These are phyloP conservation scores for Parafenestella ontariensis DNA, from an alignment of 2,329 filamentous ascomycete genomes.

Conservation along the genomic window DNA sequence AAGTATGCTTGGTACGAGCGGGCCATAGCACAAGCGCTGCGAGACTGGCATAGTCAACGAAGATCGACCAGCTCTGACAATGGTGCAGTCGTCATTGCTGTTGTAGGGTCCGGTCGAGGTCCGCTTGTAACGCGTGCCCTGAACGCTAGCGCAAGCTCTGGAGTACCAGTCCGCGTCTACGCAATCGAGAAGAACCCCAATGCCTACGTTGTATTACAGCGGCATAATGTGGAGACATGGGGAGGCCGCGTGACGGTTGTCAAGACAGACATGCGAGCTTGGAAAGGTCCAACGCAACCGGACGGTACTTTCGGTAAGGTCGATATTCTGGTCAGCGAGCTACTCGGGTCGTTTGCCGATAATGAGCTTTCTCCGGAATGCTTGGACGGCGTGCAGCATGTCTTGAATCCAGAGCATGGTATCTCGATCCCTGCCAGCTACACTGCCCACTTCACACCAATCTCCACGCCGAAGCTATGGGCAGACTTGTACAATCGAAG, in stretches of 20 bases:
- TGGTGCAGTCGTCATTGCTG: slow-evolving; percentile 81
- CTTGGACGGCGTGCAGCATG: slow-evolving; percentile 91
- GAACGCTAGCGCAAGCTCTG: slow-evolving; percentile 76
- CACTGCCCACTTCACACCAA: slow-evolving; percentile 91
- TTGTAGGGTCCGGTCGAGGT: slow-evolving; percentile 91
- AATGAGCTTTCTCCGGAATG: slow-evolving; percentile 98
- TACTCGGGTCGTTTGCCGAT: slow-evolving; percentile 93
- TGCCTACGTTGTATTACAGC: slow-evolving; percentile 88
- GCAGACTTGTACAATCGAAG: slow-evolving; percentile 75
- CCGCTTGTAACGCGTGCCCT: slow-evolving; percentile 89
- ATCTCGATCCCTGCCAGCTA: slow-evolving; percentile 95
- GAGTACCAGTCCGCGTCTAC: slow-evolving; percentile 83
- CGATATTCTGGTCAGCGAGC: slow-evolving; percentile 92
- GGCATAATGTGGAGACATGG: slow-evolving; percentile 85
- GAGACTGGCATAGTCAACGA: slow-evolving; percentile 75
- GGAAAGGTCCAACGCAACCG: slow-evolving; percentile 77
- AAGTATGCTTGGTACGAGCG: slow-evolving; percentile 97
- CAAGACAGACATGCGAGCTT: slow-evolving; percentile 96
- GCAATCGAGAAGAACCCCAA: slow-evolving; percentile 98
- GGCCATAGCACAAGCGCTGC: slow-evolving; percentile 80
- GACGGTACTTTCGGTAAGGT: slow-evolving; percentile 69
- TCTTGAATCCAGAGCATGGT: slow-evolving; percentile 79
- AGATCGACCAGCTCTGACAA: slow-evolving; percentile 77
- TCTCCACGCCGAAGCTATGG: slow-evolving; percentile 84
- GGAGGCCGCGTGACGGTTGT: slow-evolving; percentile 80